Conservation (phyloP, 441 rosid genomes). For the Daphne laureola region DNA sequence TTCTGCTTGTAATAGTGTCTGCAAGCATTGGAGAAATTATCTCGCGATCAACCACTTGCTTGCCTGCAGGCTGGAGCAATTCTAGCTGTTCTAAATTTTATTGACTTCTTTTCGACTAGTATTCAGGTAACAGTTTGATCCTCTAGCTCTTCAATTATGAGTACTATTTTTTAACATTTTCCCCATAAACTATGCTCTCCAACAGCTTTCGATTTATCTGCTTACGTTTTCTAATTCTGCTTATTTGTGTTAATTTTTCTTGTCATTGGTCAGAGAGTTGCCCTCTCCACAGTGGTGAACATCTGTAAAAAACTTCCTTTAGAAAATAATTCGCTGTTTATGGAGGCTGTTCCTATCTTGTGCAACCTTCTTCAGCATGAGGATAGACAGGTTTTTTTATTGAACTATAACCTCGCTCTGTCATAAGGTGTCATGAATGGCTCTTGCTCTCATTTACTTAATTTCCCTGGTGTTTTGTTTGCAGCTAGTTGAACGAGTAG, state of each 20-base stretch:
- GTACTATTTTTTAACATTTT: background rate
- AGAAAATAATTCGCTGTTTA: constrained; percentile 43
- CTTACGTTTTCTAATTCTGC: background rate
- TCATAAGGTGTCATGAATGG: constrained; percentile 4
- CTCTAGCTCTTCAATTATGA: constrained; percentile 1
- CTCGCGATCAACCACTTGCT: constrained; percentile 78
- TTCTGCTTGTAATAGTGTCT: constrained; percentile 49
- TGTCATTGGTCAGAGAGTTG: constrained; percentile 59
- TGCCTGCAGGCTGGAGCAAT: constrained; percentile 93
- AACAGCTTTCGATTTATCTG: too few relatives aligned
- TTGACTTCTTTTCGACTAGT: constrained; percentile 90
- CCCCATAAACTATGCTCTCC: background rate
- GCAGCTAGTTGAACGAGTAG: constrained; percentile 93
- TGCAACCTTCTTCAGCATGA: constrained; percentile 90
- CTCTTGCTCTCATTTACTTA: constrained; percentile 2
- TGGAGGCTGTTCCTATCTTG: constrained; percentile 86
- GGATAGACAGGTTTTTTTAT: constrained; percentile 63
- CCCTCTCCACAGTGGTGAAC: constrained; percentile 86
- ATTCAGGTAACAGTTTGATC: constrained; percentile 51
- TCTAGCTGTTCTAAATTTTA: constrained; percentile 70
- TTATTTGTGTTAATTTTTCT: constrained; percentile 8
- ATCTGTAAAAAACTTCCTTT: constrained; percentile 84
- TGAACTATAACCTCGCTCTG: constrained; percentile 15
- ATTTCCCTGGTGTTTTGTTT: constrained; percentile 19
- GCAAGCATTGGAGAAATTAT: constrained; percentile 98